Evolutionary conservation across 2,329 filamentous ascomycete species (phyloP).

Genomic region (Ambrosiella beaveri): DNA sequence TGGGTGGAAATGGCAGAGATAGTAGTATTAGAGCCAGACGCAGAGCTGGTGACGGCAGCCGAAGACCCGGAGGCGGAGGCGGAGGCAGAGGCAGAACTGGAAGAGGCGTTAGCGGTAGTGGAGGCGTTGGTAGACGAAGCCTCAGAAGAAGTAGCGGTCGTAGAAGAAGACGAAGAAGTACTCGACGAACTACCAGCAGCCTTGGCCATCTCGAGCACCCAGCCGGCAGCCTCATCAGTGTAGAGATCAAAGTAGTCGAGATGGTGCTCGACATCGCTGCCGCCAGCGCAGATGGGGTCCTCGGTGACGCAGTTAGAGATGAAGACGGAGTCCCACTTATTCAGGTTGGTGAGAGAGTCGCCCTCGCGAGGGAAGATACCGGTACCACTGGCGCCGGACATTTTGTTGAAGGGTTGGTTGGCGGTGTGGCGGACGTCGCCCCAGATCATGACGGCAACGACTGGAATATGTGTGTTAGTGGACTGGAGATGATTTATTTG

Average conservation of each 20-base stretch:
- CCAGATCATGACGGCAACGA: slow-evolving; percentile 21
- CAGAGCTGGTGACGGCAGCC: not conserved
- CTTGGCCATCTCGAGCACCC: not conserved
- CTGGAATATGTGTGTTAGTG: slow-evolving; percentile 13
- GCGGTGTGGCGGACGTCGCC: slow-evolving; percentile 22
- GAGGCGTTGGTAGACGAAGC: not conserved
- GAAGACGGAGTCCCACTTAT: slow-evolving; percentile 16
- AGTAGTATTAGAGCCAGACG: too few relatives aligned
- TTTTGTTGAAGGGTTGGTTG: slow-evolving; percentile 20
- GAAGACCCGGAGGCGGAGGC: not conserved
- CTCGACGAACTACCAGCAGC: not conserved
- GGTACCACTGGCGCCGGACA: slow-evolving; percentile 16
- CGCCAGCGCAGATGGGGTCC: slow-evolving; percentile 25
- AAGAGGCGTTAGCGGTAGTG: not conserved
- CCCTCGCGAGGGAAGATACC: slow-evolving; percentile 19
- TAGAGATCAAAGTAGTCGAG: slow-evolving; percentile 14
- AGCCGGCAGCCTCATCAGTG: not conserved
- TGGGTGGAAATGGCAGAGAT: too few relatives aligned
- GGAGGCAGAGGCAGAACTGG: not conserved
- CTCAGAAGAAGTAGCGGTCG: not conserved
- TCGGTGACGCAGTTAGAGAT: slow-evolving; percentile 22
- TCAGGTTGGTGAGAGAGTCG: slow-evolving; percentile 18
- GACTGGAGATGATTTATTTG: not conserved
- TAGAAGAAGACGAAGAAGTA: not conserved
- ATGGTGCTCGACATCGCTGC: slow-evolving; percentile 13